Evolutionary conservation across 192 early-diverging fungal genomes (phyloP), one percentile per base, ranked within the genome.

Genomic region (Piromyces sp.): DNA sequence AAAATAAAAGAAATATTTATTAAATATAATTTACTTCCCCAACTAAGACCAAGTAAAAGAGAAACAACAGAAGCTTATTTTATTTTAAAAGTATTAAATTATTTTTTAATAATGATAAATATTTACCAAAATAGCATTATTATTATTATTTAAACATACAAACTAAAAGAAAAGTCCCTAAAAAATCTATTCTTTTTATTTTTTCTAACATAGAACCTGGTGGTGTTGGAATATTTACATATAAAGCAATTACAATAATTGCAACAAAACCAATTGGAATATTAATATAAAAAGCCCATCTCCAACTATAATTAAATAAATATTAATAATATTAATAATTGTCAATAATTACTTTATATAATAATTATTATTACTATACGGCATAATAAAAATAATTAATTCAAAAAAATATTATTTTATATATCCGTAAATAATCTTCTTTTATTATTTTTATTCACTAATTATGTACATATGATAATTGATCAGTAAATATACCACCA

Each of bases 261-360:
- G 83, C 84, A 16, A 89, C 31, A 2, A 84, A 84, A 79, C 91
- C 90, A 79, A 92, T 84, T 29, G 90, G 89, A 13, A 90, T 30
- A 79, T 92, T 92, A 30, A 91, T 88, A 58, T 85, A 92, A 83
- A 91, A 92, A 30, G 84, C 82, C 89, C 88, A 89, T 79, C 90
- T 87, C 51, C 51, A 68, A 68, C 51, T 68, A 9, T n/a, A 22
- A 22, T 51, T n/a, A n/a, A n/a, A n/a, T n/a, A n/a, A n/a, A n/a
- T n/a, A n/a, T n/a, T n/a, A n/a, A n/a, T n/a, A n/a, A n/a, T n/a
- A n/a, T n/a, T n/a, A n/a, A n/a, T n/a, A n/a, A n/a, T n/a, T n/a
- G n/a, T n/a, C n/a, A n/a, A n/a, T n/a, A n/a, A n/a, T n/a, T n/a
- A n/a, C n/a, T n/a, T n/a, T n/a, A n/a, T n/a, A n/a, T n/a, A n/a